Base-by-base conservation (phyloP, 2,329 filamentous ascomycete species). In the Pseudocercospora pini-densiflorae region DNA sequence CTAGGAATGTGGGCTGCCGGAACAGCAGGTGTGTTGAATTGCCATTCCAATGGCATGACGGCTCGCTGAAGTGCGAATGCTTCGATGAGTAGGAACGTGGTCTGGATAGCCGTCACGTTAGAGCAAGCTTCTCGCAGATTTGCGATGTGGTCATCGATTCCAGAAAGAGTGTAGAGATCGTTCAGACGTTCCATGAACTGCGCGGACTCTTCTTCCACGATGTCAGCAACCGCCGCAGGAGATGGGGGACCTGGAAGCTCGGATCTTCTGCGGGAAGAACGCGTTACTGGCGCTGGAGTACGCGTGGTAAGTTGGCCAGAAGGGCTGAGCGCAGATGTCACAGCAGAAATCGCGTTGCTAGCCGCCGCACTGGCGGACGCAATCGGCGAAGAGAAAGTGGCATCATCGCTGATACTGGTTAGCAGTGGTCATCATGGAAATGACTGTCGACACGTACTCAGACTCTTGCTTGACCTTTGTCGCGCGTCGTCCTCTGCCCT, bases 201-300 rank as follows among this genome's bases (percentile, higher is more conserved):
- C 53, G 88, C 77, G 8, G 90, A 88, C 68, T 87, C 88, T 75
- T 86, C 89, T 80, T 95, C 93, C 77, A 96, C 89, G 69, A 88
- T 89, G 71, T 90, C 84, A 45, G 90, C 91, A 40, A 97, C 89
- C 67, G 91, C 88, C 47, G 91, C 89, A 5, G 93, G 93, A 1
- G 92, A 93, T 8, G 92, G 89, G 23, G 72, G 72, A 23, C 69
- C 70, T 43, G 92, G 92, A 60, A 96, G 84, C n/a, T 70, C 69
- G 36, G 72, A 68, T 54, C 61, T 63, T 36, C 69, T 61, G 54
- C 68, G 69, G 59, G 47, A 51, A 55, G 47, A 51, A 58, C 65
- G 71, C 14, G 71, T 62, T 33, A 67, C 72, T 9, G 73, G 72
- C 27, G 68, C 72, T 9, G 73, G 72, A 24, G 73, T 74, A 63